Conservation (phyloP, 2,329 filamentous ascomycete species). For the Penicillium nordicum region DNA sequence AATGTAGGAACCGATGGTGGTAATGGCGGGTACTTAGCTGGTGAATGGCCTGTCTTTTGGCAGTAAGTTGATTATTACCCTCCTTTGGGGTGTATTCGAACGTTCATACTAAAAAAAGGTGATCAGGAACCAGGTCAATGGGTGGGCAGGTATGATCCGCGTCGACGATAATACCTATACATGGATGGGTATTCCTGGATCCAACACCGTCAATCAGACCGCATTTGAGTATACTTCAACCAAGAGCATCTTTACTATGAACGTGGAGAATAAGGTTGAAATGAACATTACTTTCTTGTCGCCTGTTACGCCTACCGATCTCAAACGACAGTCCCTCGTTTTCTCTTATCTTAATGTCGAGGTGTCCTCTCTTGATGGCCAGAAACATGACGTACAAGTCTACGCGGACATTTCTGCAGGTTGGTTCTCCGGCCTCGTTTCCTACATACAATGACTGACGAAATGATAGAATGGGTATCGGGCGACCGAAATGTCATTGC, state of each 20-base stretch:
- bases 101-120: slow-evolving; percentile 15
- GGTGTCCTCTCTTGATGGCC: slow-evolving; percentile 61
- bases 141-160: slow-evolving; percentile 66
- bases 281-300: slow-evolving; percentile 70
- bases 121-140: slow-evolving; percentile 54
- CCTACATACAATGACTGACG: slow-evolving; percentile 8
- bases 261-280: slow-evolving; percentile 58
- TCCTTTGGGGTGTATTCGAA: neutral
- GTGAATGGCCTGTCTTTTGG: slow-evolving; percentile 68
- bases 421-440: slow-evolving; percentile 35
- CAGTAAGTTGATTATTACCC: slow-evolving; percentile 48
- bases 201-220: slow-evolving; percentile 54
- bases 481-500: slow-evolving; percentile 57
- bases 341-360: slow-evolving; percentile 68
- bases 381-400: slow-evolving; percentile 62
- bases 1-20: slow-evolving; percentile 59
- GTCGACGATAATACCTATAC: slow-evolving; percentile 64
- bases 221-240: slow-evolving; percentile 70
- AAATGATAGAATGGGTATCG: slow-evolving; percentile 64
- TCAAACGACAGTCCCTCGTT: slow-evolving; percentile 64
- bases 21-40: slow-evolving; percentile 64
- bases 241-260: slow-evolving; percentile 65
- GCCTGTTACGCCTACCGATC: slow-evolving; percentile 64
- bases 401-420: slow-evolving; percentile 71
- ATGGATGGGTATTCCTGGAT: slow-evolving; percentile 62